Evolutionary conservation across 345 rosid species (phyloP).

Genomic region (Linum usitatissimum): DNA sequence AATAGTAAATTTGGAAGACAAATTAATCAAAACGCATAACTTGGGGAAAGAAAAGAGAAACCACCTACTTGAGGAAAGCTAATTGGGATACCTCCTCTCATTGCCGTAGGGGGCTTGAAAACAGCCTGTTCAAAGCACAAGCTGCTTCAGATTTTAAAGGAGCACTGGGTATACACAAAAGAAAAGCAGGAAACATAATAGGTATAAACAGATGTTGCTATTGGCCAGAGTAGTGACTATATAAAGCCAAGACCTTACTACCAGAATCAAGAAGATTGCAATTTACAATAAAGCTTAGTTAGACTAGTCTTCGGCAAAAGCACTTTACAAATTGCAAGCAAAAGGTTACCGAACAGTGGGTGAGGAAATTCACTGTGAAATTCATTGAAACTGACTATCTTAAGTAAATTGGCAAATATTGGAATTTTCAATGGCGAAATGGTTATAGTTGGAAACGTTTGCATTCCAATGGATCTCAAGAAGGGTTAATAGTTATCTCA

Average conservation of each 20-base stretch:
- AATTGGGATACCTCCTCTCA: conserved; percentile 24
- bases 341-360: background rate
- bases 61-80: conserved; percentile 25
- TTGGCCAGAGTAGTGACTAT: background rate
- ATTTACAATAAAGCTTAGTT: background rate
- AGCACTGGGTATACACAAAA: background rate
- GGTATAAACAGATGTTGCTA: background rate
- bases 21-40: background rate
- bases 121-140: conserved; percentile 15
- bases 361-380: background rate
- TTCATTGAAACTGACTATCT: background rate
- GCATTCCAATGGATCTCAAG: background rate
- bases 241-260: background rate
- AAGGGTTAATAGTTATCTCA: background rate
- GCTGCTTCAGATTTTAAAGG: background rate
- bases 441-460: background rate
- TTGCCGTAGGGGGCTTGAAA: conserved; percentile 20
- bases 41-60: background rate
- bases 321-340: background rate
- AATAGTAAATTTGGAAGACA: background rate
- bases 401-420: background rate
- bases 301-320: background rate
- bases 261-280: background rate
- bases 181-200: background rate
- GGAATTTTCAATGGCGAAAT: background rate